Percentiles rank a stretch among this genome's conserved stretches.
phyloP scores from a whole-genome alignment of 108 stramenopile species.

The Cyclotella cryptica region DNA sequence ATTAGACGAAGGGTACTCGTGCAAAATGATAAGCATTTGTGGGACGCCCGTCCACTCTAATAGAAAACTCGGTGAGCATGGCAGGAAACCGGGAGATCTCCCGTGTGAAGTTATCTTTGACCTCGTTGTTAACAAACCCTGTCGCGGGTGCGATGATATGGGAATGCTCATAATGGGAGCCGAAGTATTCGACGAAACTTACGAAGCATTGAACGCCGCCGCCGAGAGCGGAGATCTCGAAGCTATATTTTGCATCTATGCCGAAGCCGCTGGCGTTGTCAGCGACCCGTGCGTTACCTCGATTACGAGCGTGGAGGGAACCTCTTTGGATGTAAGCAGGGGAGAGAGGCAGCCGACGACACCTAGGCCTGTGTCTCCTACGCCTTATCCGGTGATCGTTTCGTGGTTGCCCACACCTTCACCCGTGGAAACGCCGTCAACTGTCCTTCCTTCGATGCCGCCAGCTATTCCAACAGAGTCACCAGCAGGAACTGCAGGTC shows the following conservation, averaged over 20 bases:
- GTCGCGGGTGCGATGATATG: slow-evolving; percentile 33
- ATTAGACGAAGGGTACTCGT: slow-evolving; percentile 13
- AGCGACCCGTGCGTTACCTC: slow-evolving; percentile 19
- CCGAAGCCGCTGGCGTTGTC: slow-evolving; percentile 14
- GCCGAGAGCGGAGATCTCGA: slow-evolving; percentile 35
- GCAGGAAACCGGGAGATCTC: not conserved
- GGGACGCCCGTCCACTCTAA: slow-evolving; percentile 23
- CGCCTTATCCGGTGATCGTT: not conserved
- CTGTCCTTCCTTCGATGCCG: not conserved
- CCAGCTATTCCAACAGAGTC: not conserved
- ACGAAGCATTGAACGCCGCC: slow-evolving; percentile 23
- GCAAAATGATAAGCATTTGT: slow-evolving; percentile 35
- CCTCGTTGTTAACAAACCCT: slow-evolving; percentile 22
- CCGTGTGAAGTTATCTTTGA: slow-evolving; percentile 31
- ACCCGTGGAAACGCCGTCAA: slow-evolving; percentile 1
- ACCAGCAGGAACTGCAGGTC: not conserved
- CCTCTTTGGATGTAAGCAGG: slow-evolving; percentile 30
- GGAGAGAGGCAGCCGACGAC: slow-evolving; percentile 12
- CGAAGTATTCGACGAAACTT: slow-evolving; percentile 31
- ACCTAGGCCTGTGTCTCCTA: slow-evolving; percentile 8
- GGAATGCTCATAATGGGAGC: slow-evolving; percentile 36
- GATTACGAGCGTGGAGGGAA: slow-evolving; percentile 35
- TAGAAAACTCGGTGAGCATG: slow-evolving; percentile 6
- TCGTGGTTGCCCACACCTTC: slow-evolving; percentile 5
- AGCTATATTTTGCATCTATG: slow-evolving; percentile 38